Evolutionary conservation across 2,329 filamentous ascomycete genomes (phyloP).

Genomic region (Catunica adiposa): DNA sequence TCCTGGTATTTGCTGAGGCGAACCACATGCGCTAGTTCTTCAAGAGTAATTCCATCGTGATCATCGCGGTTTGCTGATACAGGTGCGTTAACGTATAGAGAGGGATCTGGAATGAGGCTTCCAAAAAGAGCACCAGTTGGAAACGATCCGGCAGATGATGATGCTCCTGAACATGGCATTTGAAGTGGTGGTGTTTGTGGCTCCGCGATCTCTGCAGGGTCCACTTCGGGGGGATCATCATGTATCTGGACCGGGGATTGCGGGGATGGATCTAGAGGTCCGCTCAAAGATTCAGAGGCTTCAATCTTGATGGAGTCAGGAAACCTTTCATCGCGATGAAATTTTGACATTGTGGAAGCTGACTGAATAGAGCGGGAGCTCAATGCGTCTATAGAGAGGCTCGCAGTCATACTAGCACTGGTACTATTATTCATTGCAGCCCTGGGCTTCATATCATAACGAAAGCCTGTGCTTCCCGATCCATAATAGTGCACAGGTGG

Average conservation of each 20-base stretch:
- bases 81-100: slow-evolving; percentile 47
- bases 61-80: slow-evolving; percentile 32
- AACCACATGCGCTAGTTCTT: slow-evolving; percentile 63
- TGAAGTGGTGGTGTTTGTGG: not conserved
- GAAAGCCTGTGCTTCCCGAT: slow-evolving; percentile 5
- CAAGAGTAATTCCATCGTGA: slow-evolving; percentile 50
- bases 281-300: not conserved
- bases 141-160: not conserved
- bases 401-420: not conserved
- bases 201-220: slow-evolving; percentile 3
- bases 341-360: not conserved
- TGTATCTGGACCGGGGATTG: not conserved
- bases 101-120: slow-evolving; percentile 46
- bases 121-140: slow-evolving; percentile 5
- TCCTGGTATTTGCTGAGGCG: slow-evolving; percentile 67
- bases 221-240: slow-evolving; percentile 11
- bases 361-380: not conserved
- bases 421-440: not conserved
- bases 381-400: not conserved
- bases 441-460: not conserved
- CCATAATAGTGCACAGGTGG: slow-evolving; percentile 2
- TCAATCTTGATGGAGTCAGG: not conserved
- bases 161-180: not conserved
- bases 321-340: no score
- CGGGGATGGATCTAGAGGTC: not conserved